These are phyloP conservation scores for Bacidia rubella DNA, from an alignment of 495 filamentous ascomycete species.

Conservation along the genomic window DNA sequence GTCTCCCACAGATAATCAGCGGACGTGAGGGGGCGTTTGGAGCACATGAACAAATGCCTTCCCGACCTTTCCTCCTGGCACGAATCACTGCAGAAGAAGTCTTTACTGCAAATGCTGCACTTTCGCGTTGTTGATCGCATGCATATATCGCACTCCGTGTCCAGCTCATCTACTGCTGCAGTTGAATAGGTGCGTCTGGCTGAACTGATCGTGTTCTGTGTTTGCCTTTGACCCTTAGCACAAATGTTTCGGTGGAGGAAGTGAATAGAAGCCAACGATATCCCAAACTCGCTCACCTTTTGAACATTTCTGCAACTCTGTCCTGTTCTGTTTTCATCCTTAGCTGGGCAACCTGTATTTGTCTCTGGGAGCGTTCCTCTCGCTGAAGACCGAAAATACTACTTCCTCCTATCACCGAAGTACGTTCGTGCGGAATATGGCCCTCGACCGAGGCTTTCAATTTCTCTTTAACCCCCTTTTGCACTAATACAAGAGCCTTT, in stretches of 20 bases:
- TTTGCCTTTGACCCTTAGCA: conserved; percentile 18
- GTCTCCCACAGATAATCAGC: conserved; percentile 22
- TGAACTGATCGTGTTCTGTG: conserved; percentile 15
- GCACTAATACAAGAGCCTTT: conserved; percentile 19
- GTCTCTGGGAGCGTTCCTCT: conserved; percentile 15
- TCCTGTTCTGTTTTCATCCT: conserved; percentile 21
- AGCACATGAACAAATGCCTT: conserved; percentile 18
- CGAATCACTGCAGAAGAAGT: conserved; percentile 20
- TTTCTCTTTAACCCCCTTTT: conserved; percentile 19
- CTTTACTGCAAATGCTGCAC: conserved; percentile 21
- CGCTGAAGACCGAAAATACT: conserved; percentile 16
- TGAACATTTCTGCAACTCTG: conserved; percentile 23
- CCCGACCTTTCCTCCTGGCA: conserved; percentile 21
- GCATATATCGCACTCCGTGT: conserved; percentile 11
- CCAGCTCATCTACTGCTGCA: conserved; percentile 15
- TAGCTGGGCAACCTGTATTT: conserved; percentile 17
- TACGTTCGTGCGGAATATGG: conserved; percentile 17
- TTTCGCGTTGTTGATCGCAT: conserved; percentile 16
- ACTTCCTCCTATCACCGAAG: conserved; percentile 20
- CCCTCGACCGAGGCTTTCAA: conserved; percentile 18
- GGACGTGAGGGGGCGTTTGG: conserved; percentile 21
- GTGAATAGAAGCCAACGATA: conserved; percentile 14
- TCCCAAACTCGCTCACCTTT: conserved; percentile 14
- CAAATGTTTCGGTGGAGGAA: conserved; percentile 10
- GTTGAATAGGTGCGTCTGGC: conserved; percentile 13